Percentiles rank a stretch among this genome's conserved stretches.
These are phyloP conservation scores for Penicillium sp. DNA, from an alignment of 2,329 filamentous ascomycete species.

Conservation along the genomic window DNA sequence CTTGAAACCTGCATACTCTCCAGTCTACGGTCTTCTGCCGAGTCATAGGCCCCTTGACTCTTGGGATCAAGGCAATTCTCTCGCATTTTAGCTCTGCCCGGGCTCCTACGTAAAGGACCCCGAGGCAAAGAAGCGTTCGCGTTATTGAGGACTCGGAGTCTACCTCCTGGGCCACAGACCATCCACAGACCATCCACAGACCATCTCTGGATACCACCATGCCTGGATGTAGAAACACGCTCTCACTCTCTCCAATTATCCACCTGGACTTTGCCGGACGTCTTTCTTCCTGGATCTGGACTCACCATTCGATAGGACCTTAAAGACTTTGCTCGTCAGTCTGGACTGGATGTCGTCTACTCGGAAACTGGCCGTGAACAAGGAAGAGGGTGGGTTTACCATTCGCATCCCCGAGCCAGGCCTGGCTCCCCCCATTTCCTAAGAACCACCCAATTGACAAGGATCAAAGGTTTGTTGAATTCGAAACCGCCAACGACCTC, in stretches of 20 bases:
- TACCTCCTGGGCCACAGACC: background rate
- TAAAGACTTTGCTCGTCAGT: slow-evolving; percentile 98
- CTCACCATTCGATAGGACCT: slow-evolving; percentile 95
- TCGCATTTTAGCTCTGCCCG: background rate
- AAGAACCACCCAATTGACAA: slow-evolving; percentile 29
- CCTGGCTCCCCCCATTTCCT: slow-evolving; percentile 7
- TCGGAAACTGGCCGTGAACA: slow-evolving; percentile 94
- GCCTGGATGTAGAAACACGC: slow-evolving; percentile 23
- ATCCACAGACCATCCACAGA: background rate
- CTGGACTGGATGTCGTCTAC: slow-evolving; percentile 96
- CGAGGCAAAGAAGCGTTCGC: slow-evolving; percentile 1
- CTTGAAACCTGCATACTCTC: slow-evolving; percentile 14
- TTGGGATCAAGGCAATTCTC: slow-evolving; percentile 13
- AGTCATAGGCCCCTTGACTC: slow-evolving; percentile 11
- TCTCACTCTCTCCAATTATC: background rate
- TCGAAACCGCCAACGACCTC: slow-evolving; percentile 88
- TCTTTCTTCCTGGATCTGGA: slow-evolving; percentile 61
- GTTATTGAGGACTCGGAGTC: slow-evolving; percentile 6
- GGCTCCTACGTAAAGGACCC: background rate
- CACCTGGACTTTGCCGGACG: slow-evolving; percentile 21
- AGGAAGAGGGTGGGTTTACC: slow-evolving; percentile 77
- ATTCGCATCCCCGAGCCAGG: slow-evolving; percentile 20
- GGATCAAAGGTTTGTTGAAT: slow-evolving; percentile 83
- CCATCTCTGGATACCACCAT: slow-evolving; percentile 19
- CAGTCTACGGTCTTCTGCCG: slow-evolving; percentile 14